Conservation (phyloP, 164 flowering plant species). For the Aristolochia californica region DNA sequence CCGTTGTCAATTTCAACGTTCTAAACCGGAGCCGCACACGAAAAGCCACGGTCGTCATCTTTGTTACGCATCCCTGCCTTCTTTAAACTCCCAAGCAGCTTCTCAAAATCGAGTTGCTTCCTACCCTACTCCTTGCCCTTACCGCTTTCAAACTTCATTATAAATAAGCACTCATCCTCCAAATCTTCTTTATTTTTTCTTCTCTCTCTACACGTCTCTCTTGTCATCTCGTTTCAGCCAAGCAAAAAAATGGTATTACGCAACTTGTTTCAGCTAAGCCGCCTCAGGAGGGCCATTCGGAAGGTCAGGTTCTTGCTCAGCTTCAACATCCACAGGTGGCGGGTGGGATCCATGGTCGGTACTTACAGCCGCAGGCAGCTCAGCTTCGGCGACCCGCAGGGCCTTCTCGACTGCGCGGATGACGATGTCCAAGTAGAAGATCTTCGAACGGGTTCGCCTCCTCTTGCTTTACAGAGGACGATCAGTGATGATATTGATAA, state of each 20-base stretch:
- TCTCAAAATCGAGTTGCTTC: conserved; percentile 2
- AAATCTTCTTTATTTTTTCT: not conserved
- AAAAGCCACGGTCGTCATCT: not conserved
- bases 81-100: conserved; percentile 1
- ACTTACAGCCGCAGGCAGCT: conserved; percentile 7
- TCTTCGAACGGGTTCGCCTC: not conserved
- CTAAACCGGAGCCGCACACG: not conserved
- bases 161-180: not conserved
- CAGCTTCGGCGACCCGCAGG: conserved; percentile 30
- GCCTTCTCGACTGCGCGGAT: conserved; percentile 13
- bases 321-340: conserved; percentile 18
- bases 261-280: conserved; percentile 16
- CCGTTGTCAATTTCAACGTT: not conserved
- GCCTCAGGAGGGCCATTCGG: conserved; percentile 28
- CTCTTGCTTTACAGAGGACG: conserved; percentile 23
- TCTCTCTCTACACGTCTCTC: not conserved
- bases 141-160: not conserved
- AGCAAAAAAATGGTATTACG: conserved; percentile 19
- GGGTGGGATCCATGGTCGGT: conserved; percentile 14
- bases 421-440: conserved; percentile 6
- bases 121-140: not conserved
- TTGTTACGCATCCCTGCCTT: not conserved
- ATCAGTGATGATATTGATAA: conserved; percentile 33
- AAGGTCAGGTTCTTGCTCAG: conserved; percentile 24
- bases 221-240: too few relatives aligned